Conservation (phyloP, 345 rosid species). For the Moricandia arvensis region DNA sequence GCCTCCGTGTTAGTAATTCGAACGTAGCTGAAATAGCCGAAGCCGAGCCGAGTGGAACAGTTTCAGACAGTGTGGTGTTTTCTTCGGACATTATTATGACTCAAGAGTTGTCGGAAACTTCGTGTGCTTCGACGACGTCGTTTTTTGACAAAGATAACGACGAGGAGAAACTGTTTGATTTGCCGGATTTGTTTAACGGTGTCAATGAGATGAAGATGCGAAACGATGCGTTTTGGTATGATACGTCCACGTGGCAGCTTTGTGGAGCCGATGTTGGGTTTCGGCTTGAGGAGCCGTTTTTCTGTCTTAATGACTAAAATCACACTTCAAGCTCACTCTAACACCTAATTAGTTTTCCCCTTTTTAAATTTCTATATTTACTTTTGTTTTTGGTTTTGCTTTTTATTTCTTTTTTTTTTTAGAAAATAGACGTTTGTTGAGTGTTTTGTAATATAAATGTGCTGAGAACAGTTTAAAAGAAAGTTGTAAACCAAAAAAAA, state of each 20-base stretch:
- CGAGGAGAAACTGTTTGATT: conserved; percentile 69
- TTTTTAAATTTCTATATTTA: conserved; percentile 6
- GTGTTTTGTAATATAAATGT: conserved; percentile 23
- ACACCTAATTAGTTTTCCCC: conserved; percentile 16
- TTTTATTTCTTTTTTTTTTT: conserved; percentile 4
- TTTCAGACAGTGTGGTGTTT: conserved; percentile 30
- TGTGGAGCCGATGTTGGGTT: conserved; percentile 58
- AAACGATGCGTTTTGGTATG: conserved; percentile 45
- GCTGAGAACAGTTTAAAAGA: neutral
- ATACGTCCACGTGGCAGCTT: conserved; percentile 64
- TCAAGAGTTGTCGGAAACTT: conserved; percentile 44
- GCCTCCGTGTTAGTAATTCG: neutral
- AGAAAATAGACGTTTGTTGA: conserved; percentile 7
- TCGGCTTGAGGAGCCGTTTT: conserved; percentile 64
- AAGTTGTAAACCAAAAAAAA: neutral
- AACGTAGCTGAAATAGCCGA: conserved; percentile 11
- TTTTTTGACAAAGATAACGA: conserved; percentile 39
- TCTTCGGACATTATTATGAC: conserved; percentile 15
- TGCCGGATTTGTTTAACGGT: conserved; percentile 68
- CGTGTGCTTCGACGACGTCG: conserved; percentile 36
- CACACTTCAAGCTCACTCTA: conserved; percentile 19
- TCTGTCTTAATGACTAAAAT: conserved; percentile 47
- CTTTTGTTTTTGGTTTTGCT: conserved; percentile 17
- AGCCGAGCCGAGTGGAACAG: conserved; percentile 36
- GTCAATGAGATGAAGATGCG: conserved; percentile 37